Percentiles rank a stretch among this genome's conserved stretches.
These are phyloP conservation scores for Coemansia sp. DNA, from an alignment of 192 early-diverging fungal species.

Conservation along the genomic window DNA sequence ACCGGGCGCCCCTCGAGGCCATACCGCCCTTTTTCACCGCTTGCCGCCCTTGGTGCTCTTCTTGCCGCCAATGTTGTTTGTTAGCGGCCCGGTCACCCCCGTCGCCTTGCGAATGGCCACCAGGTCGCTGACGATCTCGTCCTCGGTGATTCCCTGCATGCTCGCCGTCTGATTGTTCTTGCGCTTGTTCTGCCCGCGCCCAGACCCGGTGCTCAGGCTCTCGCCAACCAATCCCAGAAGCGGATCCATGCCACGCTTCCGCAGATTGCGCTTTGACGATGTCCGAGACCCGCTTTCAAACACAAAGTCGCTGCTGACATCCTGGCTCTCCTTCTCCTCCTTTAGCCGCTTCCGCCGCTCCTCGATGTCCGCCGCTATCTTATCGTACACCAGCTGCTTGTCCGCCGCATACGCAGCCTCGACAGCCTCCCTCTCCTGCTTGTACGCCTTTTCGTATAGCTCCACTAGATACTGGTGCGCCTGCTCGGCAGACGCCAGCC, in stretches of 20 bases:
- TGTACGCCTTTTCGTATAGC: constrained; percentile 28
- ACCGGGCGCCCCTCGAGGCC: background rate
- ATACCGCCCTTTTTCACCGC: constrained; percentile 6
- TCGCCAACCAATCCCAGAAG: constrained; percentile 21
- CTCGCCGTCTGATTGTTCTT: constrained; percentile 33
- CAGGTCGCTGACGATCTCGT: constrained; percentile 43
- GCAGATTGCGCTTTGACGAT: constrained; percentile 55
- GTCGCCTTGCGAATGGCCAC: constrained; percentile 33
- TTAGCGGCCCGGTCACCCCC: constrained; percentile 44
- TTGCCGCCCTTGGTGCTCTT: constrained; percentile 38
- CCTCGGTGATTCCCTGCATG: constrained; percentile 37
- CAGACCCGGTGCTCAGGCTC: too few species aligned
- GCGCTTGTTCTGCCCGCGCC: constrained; percentile 31
- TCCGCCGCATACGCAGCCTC: constrained; percentile 69
- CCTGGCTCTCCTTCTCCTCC: constrained; percentile 84
- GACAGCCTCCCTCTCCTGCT: constrained; percentile 38
- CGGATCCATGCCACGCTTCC: constrained; percentile 55
- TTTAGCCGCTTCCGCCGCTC: constrained; percentile 68
- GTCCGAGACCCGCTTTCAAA: constrained; percentile 41
- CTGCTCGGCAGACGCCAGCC: constrained; percentile 63
- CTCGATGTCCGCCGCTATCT: constrained; percentile 73
- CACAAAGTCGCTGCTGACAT: constrained; percentile 59
- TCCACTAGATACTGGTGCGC: constrained; percentile 37
- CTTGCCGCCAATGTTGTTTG: constrained; percentile 22
- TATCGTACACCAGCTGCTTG: constrained; percentile 66